These are phyloP conservation scores for Nicotiana benthamiana DNA, from an alignment of 257 asterid genomes.

Conservation along the genomic window DNA sequence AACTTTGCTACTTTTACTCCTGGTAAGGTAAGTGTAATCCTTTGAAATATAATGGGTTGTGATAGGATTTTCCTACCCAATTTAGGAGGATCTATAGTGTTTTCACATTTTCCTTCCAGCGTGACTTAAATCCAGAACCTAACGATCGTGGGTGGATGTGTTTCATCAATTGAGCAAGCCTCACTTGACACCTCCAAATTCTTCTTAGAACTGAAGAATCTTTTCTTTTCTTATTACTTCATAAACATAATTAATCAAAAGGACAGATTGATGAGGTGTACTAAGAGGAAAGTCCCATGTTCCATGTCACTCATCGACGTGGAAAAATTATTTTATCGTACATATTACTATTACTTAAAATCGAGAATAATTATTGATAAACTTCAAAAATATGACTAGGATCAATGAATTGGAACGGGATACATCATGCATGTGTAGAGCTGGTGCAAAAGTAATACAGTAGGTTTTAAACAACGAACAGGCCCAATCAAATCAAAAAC, in stretches of 20 bases:
- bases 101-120: too few species aligned
- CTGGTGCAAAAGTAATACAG: background rate
- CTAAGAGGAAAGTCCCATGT: background rate
- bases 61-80: too few species aligned
- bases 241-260: background rate
- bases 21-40: background rate
- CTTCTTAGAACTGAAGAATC: background rate
- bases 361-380: background rate
- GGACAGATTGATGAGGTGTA: background rate
- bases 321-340: background rate
- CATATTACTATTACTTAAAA: background rate
- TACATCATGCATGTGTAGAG: constrained; percentile 4
- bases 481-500: background rate
- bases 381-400: background rate
- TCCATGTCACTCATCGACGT: constrained; percentile 7
- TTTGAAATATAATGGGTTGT: background rate
- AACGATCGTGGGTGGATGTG: too few species aligned
- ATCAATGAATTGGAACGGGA: background rate
- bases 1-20: background rate
- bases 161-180: too few species aligned
- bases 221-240: background rate
- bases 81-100: too few species aligned
- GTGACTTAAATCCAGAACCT: too few species aligned
- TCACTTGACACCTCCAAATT: too few species aligned
- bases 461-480: background rate